phyloP scores from a whole-genome alignment of 2,329 filamentous ascomycete species.

The Monilinia laxa region DNA sequence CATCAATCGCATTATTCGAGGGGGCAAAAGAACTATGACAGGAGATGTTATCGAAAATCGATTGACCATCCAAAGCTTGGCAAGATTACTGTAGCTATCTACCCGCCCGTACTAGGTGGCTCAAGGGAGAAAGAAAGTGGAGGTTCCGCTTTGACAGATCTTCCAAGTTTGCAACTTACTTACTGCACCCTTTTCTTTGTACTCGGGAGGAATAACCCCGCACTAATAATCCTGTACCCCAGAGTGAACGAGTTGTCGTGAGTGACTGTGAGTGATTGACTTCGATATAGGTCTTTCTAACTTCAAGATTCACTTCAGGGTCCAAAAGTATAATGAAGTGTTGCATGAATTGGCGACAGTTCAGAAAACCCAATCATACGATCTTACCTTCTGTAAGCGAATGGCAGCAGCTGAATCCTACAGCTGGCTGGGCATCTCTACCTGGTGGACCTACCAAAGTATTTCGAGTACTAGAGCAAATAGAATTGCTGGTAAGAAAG shows the following conservation, averaged over 20 bases:
- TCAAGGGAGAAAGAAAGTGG: background rate
- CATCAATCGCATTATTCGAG: background rate
- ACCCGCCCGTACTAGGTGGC: no score
- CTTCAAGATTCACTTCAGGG: background rate
- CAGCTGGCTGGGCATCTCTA: background rate
- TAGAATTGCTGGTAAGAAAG: no score
- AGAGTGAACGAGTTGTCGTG: background rate
- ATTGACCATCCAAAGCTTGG: slow-evolving; percentile 12
- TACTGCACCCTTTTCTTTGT: background rate
- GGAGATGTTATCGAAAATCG: slow-evolving; percentile 1
- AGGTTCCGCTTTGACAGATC: slow-evolving; percentile 16
- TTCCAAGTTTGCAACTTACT: background rate
- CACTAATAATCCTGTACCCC: background rate
- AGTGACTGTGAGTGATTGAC: background rate
- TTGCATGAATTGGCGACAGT: background rate
- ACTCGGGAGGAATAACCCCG: background rate
- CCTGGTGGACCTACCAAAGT: no score
- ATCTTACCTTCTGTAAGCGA: background rate
- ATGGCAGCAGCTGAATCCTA: background rate
- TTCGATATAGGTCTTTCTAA: background rate
- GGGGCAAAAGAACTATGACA: background rate
- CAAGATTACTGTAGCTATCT: background rate
- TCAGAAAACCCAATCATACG: background rate
- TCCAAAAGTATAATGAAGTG: background rate
- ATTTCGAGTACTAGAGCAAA: no score